These are phyloP conservation scores for Thielaviopsis musarum DNA, from an alignment of 2,329 filamentous ascomycete species.

Conservation along the genomic window DNA sequence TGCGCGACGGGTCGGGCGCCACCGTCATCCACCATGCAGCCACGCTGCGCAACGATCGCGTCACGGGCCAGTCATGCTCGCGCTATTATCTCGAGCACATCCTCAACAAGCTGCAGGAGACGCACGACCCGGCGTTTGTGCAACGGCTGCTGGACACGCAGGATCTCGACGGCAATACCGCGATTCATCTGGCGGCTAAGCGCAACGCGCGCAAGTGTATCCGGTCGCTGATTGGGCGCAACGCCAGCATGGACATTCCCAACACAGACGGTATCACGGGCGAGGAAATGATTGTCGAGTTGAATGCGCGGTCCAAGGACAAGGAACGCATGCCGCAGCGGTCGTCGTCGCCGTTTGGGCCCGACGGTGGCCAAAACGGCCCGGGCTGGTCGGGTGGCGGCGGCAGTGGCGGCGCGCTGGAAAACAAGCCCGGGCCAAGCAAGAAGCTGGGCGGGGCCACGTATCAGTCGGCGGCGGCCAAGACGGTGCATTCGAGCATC, in stretches of 20 bases:
- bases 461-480: slow-evolving; percentile 48
- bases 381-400: slow-evolving; percentile 29
- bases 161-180: slow-evolving; percentile 80
- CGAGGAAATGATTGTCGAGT: slow-evolving; percentile 62
- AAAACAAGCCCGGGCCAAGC: slow-evolving; percentile 15
- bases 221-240: slow-evolving; percentile 59
- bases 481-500: slow-evolving; percentile 52
- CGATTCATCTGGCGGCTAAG: slow-evolving; percentile 56
- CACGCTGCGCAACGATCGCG: slow-evolving; percentile 65
- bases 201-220: slow-evolving; percentile 82
- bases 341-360: slow-evolving; percentile 58
- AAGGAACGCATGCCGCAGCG: slow-evolving; percentile 45
- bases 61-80: slow-evolving; percentile 72
- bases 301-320: slow-evolving; percentile 53
- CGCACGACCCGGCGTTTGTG: slow-evolving; percentile 57
- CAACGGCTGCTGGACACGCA: slow-evolving; percentile 65
- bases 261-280: slow-evolving; percentile 73
- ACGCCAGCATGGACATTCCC: slow-evolving; percentile 65
- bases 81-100: slow-evolving; percentile 89
- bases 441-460: slow-evolving; percentile 24
- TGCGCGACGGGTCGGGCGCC: slow-evolving; percentile 61
- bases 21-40: slow-evolving; percentile 93
- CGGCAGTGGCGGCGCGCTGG: slow-evolving; percentile 26
- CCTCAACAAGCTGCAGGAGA: slow-evolving; percentile 69
- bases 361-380: slow-evolving; percentile 22